Evolutionary conservation across 352 stramenopile genomes (phyloP), one percentile per base, ranked within the genome.

Genomic region (Pythium chondricola): DNA sequence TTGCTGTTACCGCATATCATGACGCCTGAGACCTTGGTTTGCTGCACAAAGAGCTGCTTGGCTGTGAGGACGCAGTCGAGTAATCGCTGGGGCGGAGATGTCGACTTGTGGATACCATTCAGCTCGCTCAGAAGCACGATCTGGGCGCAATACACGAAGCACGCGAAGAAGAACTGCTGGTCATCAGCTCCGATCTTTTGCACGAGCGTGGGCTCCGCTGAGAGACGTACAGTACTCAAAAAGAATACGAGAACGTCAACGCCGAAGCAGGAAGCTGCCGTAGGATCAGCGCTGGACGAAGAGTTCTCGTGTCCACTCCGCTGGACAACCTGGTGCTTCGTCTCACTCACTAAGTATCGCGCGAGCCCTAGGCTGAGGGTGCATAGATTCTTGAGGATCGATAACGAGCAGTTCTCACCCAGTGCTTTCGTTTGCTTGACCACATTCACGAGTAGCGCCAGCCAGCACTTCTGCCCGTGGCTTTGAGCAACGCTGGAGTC

Each of bases 121-220:
- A 92, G 43, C 27, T 87, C 77, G 35, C 61, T 80, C 22, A 92
- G 40, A 2, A 86, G 13, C 7, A 79, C 70, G 0, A 52, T 65
- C 55, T 92, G 77, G 1, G 58, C 52, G 20, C 64, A 84, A 41
- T 86, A 92, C 11, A 92, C 67, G 4, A 92, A 51, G 6, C 64
- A 69, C 2, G 71, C 67, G 42, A 85, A 87, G 51, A 89, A 84
- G 32, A 88, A 88, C 14, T 82, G 80, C 22, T 87, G 74, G 11
- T 77, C 61, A 25, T 87, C 77, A 0, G 43, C 39, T 6, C 77
- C 74, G 17, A 92, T 24, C 1, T 67, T 24, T 47, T 78, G 66
- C 0, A 22, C 53, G 13, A 77, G 55, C 4, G 56, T 49, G 8
- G 63, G 31, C 17, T 77, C 58, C 9, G 63, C 49, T 22, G 61